Conservation (phyloP, 495 filamentous ascomycete species). For the Hyaloscypha hepaticicola region DNA sequence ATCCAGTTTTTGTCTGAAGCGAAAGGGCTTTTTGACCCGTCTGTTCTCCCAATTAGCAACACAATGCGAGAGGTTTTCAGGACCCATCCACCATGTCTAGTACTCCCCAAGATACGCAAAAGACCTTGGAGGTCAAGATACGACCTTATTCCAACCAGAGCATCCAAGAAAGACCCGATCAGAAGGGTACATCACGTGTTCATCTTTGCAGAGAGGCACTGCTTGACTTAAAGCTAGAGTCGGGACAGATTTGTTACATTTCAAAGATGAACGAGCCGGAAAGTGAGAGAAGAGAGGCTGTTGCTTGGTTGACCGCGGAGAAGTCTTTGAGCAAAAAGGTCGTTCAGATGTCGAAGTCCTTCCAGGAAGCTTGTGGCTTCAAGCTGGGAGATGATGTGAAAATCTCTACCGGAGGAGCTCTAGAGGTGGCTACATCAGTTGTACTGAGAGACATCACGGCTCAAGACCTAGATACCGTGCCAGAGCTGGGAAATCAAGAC, state of each 20-base stretch:
- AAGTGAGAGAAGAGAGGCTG: constrained; percentile 48
- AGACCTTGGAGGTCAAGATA: constrained; percentile 45
- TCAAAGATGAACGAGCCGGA: constrained; percentile 40
- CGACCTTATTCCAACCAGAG: constrained; percentile 53
- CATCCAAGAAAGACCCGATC: constrained; percentile 49
- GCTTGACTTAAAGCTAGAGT: constrained; percentile 55
- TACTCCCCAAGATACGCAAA: constrained; percentile 31
- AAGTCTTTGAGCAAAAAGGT: constrained; percentile 59
- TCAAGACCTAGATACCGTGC: constrained; percentile 10
- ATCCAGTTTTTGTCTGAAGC: constrained; percentile 10
- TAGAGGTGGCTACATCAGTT: constrained; percentile 42
- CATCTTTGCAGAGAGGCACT: constrained; percentile 66
- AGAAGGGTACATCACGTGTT: constrained; percentile 62
- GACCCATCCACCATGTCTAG: constrained; percentile 21
- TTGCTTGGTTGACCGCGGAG: constrained; percentile 64
- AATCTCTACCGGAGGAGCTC: constrained; percentile 45
- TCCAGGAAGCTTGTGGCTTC: constrained; percentile 63
- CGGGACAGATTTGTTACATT: constrained; percentile 58
- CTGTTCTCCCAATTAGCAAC: background rate
- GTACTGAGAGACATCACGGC: constrained; percentile 51
- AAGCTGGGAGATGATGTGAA: constrained; percentile 61
- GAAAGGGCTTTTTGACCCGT: constrained; percentile 8
- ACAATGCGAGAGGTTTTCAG: background rate
- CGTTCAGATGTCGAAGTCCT: constrained; percentile 62
- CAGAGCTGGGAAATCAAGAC: constrained; percentile 39